A percentile compares a stretch with the other conserved stretches of the same genome.
These are phyloP conservation scores for Naganishia vaughanmartiniae DNA, from an alignment of 768 basidiomycete genomes.

Conservation along the genomic window DNA sequence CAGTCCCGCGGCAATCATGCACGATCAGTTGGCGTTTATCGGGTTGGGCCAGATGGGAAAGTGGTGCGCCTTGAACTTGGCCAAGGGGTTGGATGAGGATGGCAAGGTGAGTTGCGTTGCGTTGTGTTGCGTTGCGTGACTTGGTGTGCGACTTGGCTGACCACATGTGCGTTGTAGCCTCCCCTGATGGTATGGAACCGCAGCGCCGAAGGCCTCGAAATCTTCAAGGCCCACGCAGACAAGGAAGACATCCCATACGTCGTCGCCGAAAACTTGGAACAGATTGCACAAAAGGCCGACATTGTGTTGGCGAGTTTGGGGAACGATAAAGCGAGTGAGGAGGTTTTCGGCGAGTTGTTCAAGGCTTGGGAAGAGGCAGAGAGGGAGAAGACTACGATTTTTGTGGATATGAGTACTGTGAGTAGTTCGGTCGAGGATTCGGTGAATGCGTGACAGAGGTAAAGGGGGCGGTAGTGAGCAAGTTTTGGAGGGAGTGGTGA, in stretches of 20 bases:
- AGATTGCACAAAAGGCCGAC: slow-evolving; percentile 66
- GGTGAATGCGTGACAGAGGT: not conserved
- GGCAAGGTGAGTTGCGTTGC: slow-evolving; percentile 33
- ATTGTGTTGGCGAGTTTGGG: slow-evolving; percentile 72
- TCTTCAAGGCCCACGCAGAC: slow-evolving; percentile 62
- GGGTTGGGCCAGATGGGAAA: slow-evolving; percentile 38
- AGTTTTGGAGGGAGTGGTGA: too few species aligned
- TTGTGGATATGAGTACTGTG: slow-evolving; percentile 82
- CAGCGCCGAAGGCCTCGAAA: slow-evolving; percentile 50
- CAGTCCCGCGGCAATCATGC: slow-evolving; percentile 40
- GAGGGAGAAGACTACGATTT: slow-evolving; percentile 61
- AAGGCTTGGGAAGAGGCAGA: slow-evolving; percentile 58
- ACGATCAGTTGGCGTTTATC: slow-evolving; percentile 36
- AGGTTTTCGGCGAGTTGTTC: slow-evolving; percentile 63
- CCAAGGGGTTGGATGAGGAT: slow-evolving; percentile 53
- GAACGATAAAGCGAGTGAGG: slow-evolving; percentile 68
- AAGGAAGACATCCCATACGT: slow-evolving; percentile 61
- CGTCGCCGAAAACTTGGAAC: slow-evolving; percentile 61
- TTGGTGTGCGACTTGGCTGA: slow-evolving; percentile 49
- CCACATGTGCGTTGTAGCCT: slow-evolving; percentile 49
- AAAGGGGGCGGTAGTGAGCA: too few species aligned
- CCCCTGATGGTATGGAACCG: slow-evolving; percentile 77
- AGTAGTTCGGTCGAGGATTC: slow-evolving; percentile 40
- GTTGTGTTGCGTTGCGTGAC: not conserved
- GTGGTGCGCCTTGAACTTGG: slow-evolving; percentile 75